These are phyloP conservation scores for Eucalyptus tenuipes DNA, from an alignment of 345 rosid genomes.

Conservation along the genomic window DNA sequence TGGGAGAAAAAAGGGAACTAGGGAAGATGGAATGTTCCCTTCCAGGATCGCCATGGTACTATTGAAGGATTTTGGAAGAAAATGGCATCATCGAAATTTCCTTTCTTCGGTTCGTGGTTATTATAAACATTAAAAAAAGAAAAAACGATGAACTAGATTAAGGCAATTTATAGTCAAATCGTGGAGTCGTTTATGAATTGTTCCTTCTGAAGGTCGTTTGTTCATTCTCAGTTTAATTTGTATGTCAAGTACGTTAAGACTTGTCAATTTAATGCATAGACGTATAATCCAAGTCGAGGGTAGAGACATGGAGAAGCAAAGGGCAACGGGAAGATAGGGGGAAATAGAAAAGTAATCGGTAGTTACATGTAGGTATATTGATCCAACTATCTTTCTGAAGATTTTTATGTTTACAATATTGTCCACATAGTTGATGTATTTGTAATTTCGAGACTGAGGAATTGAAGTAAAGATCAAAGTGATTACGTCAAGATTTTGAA, in stretches of 20 bases:
- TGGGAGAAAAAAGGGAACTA: background rate
- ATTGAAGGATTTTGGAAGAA: background rate
- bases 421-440: background rate
- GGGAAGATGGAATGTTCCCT: background rate
- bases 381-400: accelerated
- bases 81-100: background rate
- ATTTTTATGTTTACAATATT: background rate
- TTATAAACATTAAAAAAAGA: background rate
- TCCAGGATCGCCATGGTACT: background rate
- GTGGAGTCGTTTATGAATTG: background rate
- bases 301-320: background rate
- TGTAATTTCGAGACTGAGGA: accelerated
- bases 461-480: background rate
- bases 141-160: background rate
- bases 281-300: background rate
- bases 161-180: background rate
- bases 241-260: background rate
- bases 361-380: background rate
- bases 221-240: accelerated
- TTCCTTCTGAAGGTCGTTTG: accelerated
- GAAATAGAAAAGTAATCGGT: background rate
- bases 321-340: background rate
- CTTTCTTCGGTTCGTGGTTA: background rate
- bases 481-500: background rate
- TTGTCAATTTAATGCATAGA: background rate